Conservation (phyloP, 371 early-diverging fungal genomes). For the Mucor sp. region DNA sequence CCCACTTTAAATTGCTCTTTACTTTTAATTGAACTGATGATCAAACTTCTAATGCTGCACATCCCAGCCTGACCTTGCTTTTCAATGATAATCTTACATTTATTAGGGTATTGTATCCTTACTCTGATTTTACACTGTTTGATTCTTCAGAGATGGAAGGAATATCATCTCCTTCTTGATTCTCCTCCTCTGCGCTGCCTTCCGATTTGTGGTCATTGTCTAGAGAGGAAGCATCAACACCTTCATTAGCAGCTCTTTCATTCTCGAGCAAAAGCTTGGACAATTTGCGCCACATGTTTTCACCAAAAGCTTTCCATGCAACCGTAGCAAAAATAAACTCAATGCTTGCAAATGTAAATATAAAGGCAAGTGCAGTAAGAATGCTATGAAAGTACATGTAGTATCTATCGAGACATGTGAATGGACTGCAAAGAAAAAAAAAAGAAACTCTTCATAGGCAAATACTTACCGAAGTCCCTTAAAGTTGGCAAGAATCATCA, state of each 20-base stretch:
- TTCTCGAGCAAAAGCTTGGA: not conserved
- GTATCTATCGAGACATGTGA: conserved; percentile 46
- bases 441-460: too few relatives aligned
- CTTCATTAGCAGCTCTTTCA: not conserved
- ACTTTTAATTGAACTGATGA: too few relatives aligned
- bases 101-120: too few relatives aligned
- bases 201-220: too few relatives aligned
- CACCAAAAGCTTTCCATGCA: conserved; percentile 62
- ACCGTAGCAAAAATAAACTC: conserved; percentile 64
- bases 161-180: too few relatives aligned
- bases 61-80: too few relatives aligned
- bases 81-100: too few relatives aligned
- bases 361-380: conserved; percentile 64
- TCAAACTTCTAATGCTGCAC: too few relatives aligned
- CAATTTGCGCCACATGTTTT: conserved; percentile 12
- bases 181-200: too few relatives aligned
- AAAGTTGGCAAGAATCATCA: conserved; percentile 76
- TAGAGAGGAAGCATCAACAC: not conserved
- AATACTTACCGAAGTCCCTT: conserved; percentile 76
- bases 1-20: too few relatives aligned
- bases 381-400: conserved; percentile 81
- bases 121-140: too few relatives aligned
- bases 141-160: too few relatives aligned
- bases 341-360: conserved; percentile 65
- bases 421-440: not conserved